Percentiles rank a stretch among this genome's conserved stretches.
Evolutionary conservation across 2,329 filamentous ascomycete genomes (phyloP).

Genomic region (Fusarium vanettenii): DNA sequence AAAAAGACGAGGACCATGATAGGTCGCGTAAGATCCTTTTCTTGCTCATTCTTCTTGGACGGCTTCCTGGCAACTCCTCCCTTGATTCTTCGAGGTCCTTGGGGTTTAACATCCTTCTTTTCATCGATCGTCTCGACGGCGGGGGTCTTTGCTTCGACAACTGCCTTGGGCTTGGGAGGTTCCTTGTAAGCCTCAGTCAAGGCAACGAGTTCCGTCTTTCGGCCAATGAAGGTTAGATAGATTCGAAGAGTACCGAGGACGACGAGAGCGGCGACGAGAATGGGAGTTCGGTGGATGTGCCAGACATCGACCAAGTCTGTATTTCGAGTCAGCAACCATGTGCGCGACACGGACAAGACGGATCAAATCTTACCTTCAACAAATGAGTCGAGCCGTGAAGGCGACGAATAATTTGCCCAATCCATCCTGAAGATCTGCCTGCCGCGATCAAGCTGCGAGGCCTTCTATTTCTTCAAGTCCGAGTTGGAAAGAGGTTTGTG

Average conservation of each 20-base stretch:
- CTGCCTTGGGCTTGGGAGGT: conserved; percentile 21
- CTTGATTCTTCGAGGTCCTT: conserved; percentile 63
- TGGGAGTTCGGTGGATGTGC: conserved; percentile 59
- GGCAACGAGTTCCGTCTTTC: conserved; percentile 49
- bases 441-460: conserved; percentile 9
- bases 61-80: conserved; percentile 52
- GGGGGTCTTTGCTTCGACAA: conserved; percentile 30
- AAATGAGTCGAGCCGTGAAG: conserved; percentile 39
- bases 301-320: conserved; percentile 56
- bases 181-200: conserved; percentile 52
- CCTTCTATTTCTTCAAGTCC: neutral
- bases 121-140: conserved; percentile 33
- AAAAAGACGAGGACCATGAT: conserved; percentile 87
- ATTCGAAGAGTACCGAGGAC: conserved; percentile 54
- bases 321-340: conserved; percentile 15
- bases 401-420: conserved; percentile 40
- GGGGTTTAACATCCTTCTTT: conserved; percentile 47
- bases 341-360: neutral
- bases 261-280: conserved; percentile 54
- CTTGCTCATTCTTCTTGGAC: conserved; percentile 38
- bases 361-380: conserved; percentile 37
- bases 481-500: neutral
- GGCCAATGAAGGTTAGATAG: conserved; percentile 55
- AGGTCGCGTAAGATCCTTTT: conserved; percentile 52
- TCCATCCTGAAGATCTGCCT: conserved; percentile 35